Conservation (phyloP, 2,329 filamentous ascomycete genomes). For the Cladosporium velox region DNA sequence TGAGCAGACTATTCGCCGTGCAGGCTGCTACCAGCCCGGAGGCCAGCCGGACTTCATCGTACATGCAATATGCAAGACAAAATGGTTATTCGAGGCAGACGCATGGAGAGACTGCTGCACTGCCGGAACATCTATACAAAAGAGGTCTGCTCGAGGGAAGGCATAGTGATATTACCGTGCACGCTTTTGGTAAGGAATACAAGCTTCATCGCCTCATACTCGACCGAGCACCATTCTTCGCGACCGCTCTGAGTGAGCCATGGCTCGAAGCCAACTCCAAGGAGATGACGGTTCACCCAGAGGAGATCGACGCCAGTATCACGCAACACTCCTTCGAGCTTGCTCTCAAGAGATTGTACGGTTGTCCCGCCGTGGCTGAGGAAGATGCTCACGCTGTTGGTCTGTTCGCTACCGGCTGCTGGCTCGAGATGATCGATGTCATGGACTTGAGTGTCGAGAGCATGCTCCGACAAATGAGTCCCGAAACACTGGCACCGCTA, state of each 20-base stretch:
- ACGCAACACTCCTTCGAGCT: slow-evolving; percentile 57
- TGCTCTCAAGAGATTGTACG: slow-evolving; percentile 57
- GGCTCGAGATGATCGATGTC: slow-evolving; percentile 60
- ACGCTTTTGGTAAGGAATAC: slow-evolving; percentile 56
- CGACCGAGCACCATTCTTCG: slow-evolving; percentile 59
- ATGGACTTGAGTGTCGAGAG: slow-evolving; percentile 56
- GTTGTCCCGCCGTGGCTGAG: slow-evolving; percentile 50
- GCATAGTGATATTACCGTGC: slow-evolving; percentile 57
- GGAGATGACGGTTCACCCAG: slow-evolving; percentile 55
- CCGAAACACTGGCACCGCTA: slow-evolving; percentile 50
- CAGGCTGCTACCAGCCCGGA: slow-evolving; percentile 40
- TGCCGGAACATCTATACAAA: slow-evolving; percentile 55
- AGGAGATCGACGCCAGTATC: slow-evolving; percentile 57
- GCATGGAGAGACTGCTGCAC: slow-evolving; percentile 31
- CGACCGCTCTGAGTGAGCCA: slow-evolving; percentile 55
- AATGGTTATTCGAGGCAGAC: slow-evolving; percentile 19
- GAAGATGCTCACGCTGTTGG: slow-evolving; percentile 56
- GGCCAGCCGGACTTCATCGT: slow-evolving; percentile 45
- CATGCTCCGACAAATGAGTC: slow-evolving; percentile 57
- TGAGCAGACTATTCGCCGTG: slow-evolving; percentile 49
- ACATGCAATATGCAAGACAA: slow-evolving; percentile 34
- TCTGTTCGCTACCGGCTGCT: slow-evolving; percentile 58
- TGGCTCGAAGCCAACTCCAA: slow-evolving; percentile 57
- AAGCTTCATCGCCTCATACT: slow-evolving; percentile 57
- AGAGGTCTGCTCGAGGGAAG: slow-evolving; percentile 54